Conservation (phyloP, 371 early-diverging fungal species). For the Mucor irregularis region DNA sequence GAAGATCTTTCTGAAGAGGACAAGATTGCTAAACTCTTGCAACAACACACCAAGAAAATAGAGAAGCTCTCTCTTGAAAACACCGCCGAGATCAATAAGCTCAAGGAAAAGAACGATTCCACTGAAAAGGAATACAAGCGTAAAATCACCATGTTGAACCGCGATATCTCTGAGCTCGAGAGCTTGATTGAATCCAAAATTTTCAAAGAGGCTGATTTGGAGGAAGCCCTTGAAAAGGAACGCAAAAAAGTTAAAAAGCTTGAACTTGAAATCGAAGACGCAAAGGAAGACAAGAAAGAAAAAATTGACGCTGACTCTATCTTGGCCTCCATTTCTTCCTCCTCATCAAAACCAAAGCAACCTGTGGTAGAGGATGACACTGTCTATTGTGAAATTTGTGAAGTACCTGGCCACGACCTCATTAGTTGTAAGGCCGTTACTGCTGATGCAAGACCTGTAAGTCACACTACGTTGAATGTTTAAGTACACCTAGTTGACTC, state of each 20-base stretch:
- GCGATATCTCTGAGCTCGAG: constrained; percentile 72
- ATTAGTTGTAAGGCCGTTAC: constrained; percentile 51
- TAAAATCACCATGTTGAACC: constrained; percentile 59
- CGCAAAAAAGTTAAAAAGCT: constrained; percentile 53
- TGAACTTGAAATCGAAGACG: constrained; percentile 51
- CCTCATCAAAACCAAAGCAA: constrained; percentile 5
- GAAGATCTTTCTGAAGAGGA: constrained; percentile 31
- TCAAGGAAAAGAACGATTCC: constrained; percentile 56
- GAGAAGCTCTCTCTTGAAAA: constrained; percentile 52
- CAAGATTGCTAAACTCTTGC: constrained; percentile 41
- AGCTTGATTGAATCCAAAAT: constrained; percentile 74
- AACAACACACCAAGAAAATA: constrained; percentile 53
- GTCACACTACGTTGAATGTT: background rate
- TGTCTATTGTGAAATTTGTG: constrained; percentile 70
- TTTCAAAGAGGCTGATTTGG: constrained; percentile 75
- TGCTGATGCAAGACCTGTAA: constrained; percentile 10
- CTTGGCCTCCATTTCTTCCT: background rate
- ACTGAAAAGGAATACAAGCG: constrained; percentile 59
- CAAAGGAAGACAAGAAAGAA: constrained; percentile 38
- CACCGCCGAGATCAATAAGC: constrained; percentile 53
- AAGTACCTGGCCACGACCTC: constrained; percentile 66
- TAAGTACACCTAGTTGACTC: background rate
- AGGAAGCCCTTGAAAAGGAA: constrained; percentile 61
- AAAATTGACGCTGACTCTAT: too few species aligned
- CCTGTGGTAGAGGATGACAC: background rate